Conservation (phyloP, 495 filamentous ascomycete species). For the Penicillium canariense region DNA sequence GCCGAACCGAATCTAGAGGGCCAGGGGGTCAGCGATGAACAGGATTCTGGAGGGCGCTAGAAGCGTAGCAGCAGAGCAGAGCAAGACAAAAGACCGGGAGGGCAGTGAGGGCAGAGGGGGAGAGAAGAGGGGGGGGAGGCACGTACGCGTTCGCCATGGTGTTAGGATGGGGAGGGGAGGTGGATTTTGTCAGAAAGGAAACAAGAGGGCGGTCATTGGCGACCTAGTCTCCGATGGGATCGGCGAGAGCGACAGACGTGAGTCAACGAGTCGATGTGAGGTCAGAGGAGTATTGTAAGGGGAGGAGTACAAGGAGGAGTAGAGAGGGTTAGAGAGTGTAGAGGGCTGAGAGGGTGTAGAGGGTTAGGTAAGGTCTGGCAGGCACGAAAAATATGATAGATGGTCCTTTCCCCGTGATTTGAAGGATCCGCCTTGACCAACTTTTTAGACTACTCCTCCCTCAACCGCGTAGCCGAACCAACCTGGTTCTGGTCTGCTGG, state of each 20-base stretch:
- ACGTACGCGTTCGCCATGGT: slow-evolving; percentile 32
- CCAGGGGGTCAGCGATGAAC: slow-evolving; percentile 9
- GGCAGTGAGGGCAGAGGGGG: too few relatives aligned
- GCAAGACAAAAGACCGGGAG: too few relatives aligned
- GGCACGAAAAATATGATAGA: slow-evolving; percentile 13
- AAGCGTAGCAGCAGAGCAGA: not conserved
- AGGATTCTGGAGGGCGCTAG: not conserved
- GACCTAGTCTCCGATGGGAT: slow-evolving; percentile 9
- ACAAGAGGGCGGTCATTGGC: slow-evolving; percentile 13
- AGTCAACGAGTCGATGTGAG: not conserved
- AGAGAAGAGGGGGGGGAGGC: not conserved
- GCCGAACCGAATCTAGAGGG: slow-evolving; percentile 54
- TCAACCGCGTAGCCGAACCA: not conserved
- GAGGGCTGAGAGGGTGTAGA: not conserved
- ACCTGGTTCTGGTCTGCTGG: too few relatives aligned
- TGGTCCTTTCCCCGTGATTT: slow-evolving; percentile 16
- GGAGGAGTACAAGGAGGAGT: too few relatives aligned
- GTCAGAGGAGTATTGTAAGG: not conserved
- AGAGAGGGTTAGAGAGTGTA: slow-evolving; percentile 3
- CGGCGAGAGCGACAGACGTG: not conserved
- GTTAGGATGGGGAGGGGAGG: slow-evolving; percentile 8
- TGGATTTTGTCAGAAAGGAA: not conserved
- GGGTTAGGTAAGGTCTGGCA: slow-evolving; percentile 13
- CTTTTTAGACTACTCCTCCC: not conserved
- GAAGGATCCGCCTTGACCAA: slow-evolving; percentile 1